These are phyloP conservation scores for Esteya vermicola DNA, from an alignment of 2,329 filamentous ascomycete genomes.

Conservation along the genomic window DNA sequence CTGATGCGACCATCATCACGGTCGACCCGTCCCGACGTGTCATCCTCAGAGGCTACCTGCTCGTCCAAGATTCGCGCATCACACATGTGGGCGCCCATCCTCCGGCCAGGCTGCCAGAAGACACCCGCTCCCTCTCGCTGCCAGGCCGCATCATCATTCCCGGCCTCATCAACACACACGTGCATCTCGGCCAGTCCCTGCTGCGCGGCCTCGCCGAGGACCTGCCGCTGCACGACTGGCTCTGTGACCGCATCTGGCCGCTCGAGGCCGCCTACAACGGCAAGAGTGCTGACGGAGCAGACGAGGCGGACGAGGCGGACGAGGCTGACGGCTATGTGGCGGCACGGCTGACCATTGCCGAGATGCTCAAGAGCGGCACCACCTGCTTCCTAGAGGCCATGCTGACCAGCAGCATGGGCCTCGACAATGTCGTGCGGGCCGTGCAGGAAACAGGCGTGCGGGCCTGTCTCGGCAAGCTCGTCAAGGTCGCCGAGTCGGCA, in stretches of 20 bases:
- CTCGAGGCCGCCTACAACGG: constrained; percentile 14
- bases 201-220: constrained; percentile 34
- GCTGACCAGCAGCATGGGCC: constrained; percentile 19
- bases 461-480: constrained; percentile 17
- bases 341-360: constrained; percentile 30
- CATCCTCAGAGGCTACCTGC: constrained; percentile 30
- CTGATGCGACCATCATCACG: constrained; percentile 35
- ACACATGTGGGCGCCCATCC: constrained; percentile 24
- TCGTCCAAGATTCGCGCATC: constrained; percentile 24
- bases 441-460: constrained; percentile 11
- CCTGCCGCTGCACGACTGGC: constrained; percentile 32
- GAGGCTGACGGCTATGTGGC: constrained; percentile 32
- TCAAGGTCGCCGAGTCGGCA: constrained; percentile 19
- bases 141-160: constrained; percentile 30
- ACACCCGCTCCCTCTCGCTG: constrained; percentile 15
- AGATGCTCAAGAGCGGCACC: constrained; percentile 34
- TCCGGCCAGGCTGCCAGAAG: constrained; percentile 13
- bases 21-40: constrained; percentile 29
- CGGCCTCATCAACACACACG: constrained; percentile 34
- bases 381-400: constrained; percentile 38
- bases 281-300: too few species aligned
- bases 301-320: too few species aligned
- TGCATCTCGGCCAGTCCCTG: constrained; percentile 33
- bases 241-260: constrained; percentile 34
- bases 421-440: constrained; percentile 12